Conservation (phyloP, 2,329 filamentous ascomycete species). For the Aspergillus niger region DNA sequence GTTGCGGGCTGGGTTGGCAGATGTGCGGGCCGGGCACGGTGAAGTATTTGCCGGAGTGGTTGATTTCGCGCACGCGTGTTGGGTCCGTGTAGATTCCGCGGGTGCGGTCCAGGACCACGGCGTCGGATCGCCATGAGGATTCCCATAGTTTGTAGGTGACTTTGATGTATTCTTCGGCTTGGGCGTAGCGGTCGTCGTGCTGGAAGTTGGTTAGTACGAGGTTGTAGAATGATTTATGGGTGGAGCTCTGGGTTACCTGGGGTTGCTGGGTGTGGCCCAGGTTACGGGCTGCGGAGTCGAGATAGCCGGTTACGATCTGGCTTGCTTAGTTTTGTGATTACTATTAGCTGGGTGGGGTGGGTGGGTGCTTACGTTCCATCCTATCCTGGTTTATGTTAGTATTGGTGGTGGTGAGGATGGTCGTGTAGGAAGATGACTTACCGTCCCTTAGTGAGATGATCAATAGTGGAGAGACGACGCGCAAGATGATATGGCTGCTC, state of each 20-base stretch:
- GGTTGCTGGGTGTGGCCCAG: constrained; percentile 60
- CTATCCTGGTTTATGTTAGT: constrained; percentile 42
- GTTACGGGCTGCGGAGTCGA: constrained; percentile 67
- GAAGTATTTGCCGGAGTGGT: constrained; percentile 67
- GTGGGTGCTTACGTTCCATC: constrained; percentile 54
- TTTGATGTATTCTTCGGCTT: constrained; percentile 65
- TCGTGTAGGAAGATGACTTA: constrained; percentile 21
- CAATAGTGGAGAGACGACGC: constrained; percentile 64
- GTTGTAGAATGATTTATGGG: too few species aligned
- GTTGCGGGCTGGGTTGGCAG: constrained; percentile 66
- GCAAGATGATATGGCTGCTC: constrained; percentile 70
- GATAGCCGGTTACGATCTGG: constrained; percentile 67
- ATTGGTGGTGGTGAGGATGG: not conserved
- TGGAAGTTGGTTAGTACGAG: constrained; percentile 21
- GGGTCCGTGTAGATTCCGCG: constrained; percentile 63
- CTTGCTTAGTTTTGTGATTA: not conserved
- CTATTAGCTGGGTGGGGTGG: not conserved
- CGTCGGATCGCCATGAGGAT: constrained; percentile 68
- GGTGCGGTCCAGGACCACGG: constrained; percentile 61
- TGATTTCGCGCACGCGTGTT: constrained; percentile 62
- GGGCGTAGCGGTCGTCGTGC: constrained; percentile 67
- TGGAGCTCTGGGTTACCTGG: constrained; percentile 24
- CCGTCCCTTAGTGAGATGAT: constrained; percentile 67
- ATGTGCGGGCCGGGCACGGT: constrained; percentile 66
- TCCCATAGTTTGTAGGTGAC: constrained; percentile 69